phyloP scores from a whole-genome alignment of 2,329 filamentous ascomycete genomes.

The Phialophora macrospora region DNA sequence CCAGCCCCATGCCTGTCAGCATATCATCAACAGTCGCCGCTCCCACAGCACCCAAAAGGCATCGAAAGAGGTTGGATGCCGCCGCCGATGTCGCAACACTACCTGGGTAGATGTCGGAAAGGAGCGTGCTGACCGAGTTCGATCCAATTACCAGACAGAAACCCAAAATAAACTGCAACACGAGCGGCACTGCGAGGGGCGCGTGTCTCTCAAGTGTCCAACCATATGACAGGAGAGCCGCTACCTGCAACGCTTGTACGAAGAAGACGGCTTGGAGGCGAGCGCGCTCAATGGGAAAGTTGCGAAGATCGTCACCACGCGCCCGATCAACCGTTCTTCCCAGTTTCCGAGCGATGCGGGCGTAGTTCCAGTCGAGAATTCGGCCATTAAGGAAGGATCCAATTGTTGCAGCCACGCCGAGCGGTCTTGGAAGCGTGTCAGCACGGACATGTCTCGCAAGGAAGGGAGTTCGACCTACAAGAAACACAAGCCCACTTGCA shows the following conservation, averaged over 20 bases:
- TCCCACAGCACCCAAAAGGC: constrained; percentile 42
- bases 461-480: constrained; percentile 12
- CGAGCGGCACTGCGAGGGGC: constrained; percentile 15
- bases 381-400: constrained; percentile 15
- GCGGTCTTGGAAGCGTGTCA: constrained; percentile 7
- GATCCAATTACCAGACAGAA: constrained; percentile 8
- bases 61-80: constrained; percentile 45
- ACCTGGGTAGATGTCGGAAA: constrained; percentile 28
- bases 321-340: constrained; percentile 41
- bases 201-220: constrained; percentile 19
- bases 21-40: constrained; percentile 40
- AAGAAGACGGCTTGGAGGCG: constrained; percentile 46
- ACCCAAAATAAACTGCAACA: constrained; percentile 21
- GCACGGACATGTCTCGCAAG: not conserved
- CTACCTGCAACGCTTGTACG: constrained; percentile 4
- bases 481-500: constrained; percentile 23
- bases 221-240: constrained; percentile 14
- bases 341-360: constrained; percentile 43
- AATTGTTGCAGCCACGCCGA: constrained; percentile 15
- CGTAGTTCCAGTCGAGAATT: constrained; percentile 50
- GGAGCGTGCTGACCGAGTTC: constrained; percentile 23
- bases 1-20: constrained; percentile 24
- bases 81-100: constrained; percentile 44
- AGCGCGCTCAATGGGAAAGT: constrained; percentile 53
- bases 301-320: constrained; percentile 37